Evolutionary conservation across 768 basidiomycete species (phyloP), one percentile per base, ranked within the genome.

Genomic region (Auriscalpium microsporum): DNA sequence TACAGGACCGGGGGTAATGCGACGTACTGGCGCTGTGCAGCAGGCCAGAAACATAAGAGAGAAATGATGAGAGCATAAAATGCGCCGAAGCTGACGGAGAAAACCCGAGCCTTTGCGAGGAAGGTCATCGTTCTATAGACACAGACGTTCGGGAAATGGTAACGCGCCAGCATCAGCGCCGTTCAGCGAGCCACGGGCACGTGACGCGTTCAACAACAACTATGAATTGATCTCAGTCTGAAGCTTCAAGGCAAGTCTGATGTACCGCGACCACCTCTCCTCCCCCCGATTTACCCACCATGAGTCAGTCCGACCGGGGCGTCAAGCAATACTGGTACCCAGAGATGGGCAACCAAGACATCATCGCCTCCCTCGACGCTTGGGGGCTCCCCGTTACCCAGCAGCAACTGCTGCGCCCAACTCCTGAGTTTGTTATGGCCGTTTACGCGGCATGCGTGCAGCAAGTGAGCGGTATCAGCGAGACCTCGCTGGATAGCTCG

Each of bases 391-490:
- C 78, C 8, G 76, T 89, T 36, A 82, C 77, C 60, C 75, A 77
- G 47, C 83, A 87, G 51, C 86, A 90, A 59, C 81, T 92, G 45
- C 65, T 76, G 45, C 75, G 77, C 16, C 90, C 90, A 1, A 80
- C 80, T 1, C 63, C 82, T 0, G 86, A 90, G 45, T 87, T 89
- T 60, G 86, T 90, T 34, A 76, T 83, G 38, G 74, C 72, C 51
- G 78, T 90, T 17, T 91, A 86, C 69, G 75, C 73, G 56, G 80
- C 83, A 8, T 87, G 87, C 64, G 76, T 92, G 44, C 77, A 84
- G 44, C 84, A 87, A 63, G 81, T 89, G 55, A 84, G 84, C 6
- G 77, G 78, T 51, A 73, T 92, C 53, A 75, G 75, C 34, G 75
- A 78, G 36, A 81, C 84, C 9, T 68, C 71, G 33, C 75, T 92